Percentiles rank a stretch among this genome's conserved stretches.
Conservation (phyloP, 805 yeast genomes). For the Lachancea sp. region DNA sequence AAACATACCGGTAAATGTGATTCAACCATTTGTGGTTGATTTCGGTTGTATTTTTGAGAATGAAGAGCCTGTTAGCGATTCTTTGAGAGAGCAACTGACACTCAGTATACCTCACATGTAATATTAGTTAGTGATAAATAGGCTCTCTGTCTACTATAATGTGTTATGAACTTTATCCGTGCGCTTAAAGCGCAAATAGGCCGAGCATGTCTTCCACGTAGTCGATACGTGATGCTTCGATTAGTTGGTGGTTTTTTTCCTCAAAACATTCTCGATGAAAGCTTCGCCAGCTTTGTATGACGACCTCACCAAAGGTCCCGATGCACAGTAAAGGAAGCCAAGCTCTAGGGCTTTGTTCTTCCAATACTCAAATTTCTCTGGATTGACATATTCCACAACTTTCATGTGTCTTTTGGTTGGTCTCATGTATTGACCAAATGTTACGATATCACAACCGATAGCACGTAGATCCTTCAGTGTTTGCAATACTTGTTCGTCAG, state of each 20-base stretch:
- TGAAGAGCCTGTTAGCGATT: slow-evolving; percentile 37
- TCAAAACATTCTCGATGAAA: slow-evolving; percentile 87
- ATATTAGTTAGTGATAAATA: slow-evolving; percentile 5
- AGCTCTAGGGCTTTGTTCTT: slow-evolving; percentile 73
- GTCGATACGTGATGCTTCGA: background rate
- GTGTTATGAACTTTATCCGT: slow-evolving; percentile 1
- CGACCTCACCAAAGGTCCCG: slow-evolving; percentile 94
- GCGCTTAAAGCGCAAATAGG: background rate
- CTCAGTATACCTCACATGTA: slow-evolving; percentile 43
- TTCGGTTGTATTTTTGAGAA: slow-evolving; percentile 55
- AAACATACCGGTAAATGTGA: slow-evolving; percentile 55
- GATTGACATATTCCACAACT: slow-evolving; percentile 90
- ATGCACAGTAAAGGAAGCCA: slow-evolving; percentile 94
- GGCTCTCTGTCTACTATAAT: background rate
- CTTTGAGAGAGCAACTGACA: slow-evolving; percentile 44
- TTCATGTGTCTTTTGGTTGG: slow-evolving; percentile 98
- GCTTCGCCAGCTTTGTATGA: slow-evolving; percentile 98
- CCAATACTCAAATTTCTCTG: slow-evolving; percentile 94
- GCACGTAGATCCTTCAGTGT: slow-evolving; percentile 72
- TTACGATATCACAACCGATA: slow-evolving; percentile 83
- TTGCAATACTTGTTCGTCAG: slow-evolving; percentile 78
- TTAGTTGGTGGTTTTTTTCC: slow-evolving; percentile 27
- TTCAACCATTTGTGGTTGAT: slow-evolving; percentile 55
- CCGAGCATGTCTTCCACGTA: background rate
- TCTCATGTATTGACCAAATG: slow-evolving; percentile 98